phyloP scores from a whole-genome alignment of 2,329 filamentous ascomycete species.

The Aspergillus sp. region DNA sequence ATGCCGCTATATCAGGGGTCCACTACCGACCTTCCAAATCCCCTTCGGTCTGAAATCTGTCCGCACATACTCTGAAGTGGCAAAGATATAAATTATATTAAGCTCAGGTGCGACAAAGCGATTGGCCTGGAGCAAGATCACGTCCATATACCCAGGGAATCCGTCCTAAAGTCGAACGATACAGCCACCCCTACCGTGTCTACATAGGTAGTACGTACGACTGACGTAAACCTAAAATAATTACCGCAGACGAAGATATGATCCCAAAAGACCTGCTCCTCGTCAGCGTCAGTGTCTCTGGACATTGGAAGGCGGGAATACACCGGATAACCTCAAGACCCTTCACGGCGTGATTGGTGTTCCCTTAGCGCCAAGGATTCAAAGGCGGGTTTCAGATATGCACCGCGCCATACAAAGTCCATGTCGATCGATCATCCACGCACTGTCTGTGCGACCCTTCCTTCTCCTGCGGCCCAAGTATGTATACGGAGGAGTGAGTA shows the following conservation, averaged over 20 bases:
- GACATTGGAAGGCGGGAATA: constrained; percentile 1
- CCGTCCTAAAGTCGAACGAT: background rate
- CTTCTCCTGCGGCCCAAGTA: background rate
- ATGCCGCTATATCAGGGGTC: background rate
- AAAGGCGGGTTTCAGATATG: constrained; percentile 18
- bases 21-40: no score
- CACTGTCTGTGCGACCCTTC: constrained; percentile 10
- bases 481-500: background rate
- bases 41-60: background rate
- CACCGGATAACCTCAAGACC: constrained; percentile 1
- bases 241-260: background rate
- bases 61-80: background rate
- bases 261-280: background rate
- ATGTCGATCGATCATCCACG: constrained; percentile 10
- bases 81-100: background rate
- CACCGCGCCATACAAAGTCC: constrained; percentile 7
- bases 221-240: background rate
- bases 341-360: constrained; percentile 13
- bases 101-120: background rate
- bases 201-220: background rate
- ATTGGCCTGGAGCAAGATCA: background rate
- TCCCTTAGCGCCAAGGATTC: constrained; percentile 14
- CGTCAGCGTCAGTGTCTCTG: background rate
- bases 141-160: no score
- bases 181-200: background rate